Evolutionary conservation across 1,139 yeast species (phyloP), one percentile per base, ranked within the genome.

Genomic region (Chernovozyma aurita): DNA sequence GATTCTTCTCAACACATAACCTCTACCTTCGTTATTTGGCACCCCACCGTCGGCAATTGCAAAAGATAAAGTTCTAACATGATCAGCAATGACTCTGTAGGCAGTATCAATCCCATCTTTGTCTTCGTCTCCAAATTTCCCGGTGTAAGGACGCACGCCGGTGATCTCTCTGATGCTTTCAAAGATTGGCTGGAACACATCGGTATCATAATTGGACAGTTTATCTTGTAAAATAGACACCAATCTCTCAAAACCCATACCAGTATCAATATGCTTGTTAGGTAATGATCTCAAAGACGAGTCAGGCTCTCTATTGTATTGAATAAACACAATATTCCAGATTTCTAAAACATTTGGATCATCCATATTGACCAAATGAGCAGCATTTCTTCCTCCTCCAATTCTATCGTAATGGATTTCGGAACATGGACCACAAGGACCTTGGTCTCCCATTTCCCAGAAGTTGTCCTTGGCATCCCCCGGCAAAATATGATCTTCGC

Each of bases 381-480:
- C 73, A 41, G 97, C 98, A 55, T 92, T 90, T 69, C 99, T 80
- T 39, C 97, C 97, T 9, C 35, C 35, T 44, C 98, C 98, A 46
- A 92, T 87, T 65, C 98, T 80, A 61, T 92, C 99, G 62, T 87
- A 92, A 63, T 92, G 99, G 50, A 92, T 77, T 63, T 92, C 98
- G 15, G 95, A 85, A 68, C 98, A 94, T 35, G 99, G 99, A 45
- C 99, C 99, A 71, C 99, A 92, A 32, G 99, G 99, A 47, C 99
- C 99, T 68, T 90, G 97, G 57, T 94, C 99, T 50, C 99, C 99
- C 99, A 92, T 92, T 70, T 94, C 99, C 99, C 99, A 92, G 63
- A 92, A 92, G 68, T 92, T 92, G 60, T 92, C 99, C 57, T 80
- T 71, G 38, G 81, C 85, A 47, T 80, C 70, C 40, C 98, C 99